Base-by-base conservation (phyloP, 2,329 filamentous ascomycete genomes). In the Fusarium penzigii region DNA sequence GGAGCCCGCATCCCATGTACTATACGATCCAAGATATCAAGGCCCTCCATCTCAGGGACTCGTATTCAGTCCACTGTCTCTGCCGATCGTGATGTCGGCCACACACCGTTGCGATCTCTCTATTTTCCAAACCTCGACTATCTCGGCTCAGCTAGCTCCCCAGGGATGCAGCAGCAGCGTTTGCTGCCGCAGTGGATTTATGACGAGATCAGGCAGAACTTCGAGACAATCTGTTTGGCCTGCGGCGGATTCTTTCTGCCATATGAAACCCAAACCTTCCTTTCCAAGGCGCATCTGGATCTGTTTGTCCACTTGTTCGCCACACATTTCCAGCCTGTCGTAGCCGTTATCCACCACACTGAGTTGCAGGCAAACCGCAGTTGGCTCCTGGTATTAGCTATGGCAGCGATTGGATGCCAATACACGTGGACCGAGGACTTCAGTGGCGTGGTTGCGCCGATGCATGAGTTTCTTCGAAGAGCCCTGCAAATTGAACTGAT, bases 301-400 rank as follows among this genome's bases (percentile, higher is more conserved):
- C 57, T 65, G n/a, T 71, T 70, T 38, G 54, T 67, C 20, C 60
- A 52, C 6, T 59, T 72, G 1, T 72, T 65, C 42, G 70, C 70
- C 46, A 57, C 65, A 14, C 56, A 70, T 32, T 70, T 72, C 39
- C 60, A 69, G 46, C 58, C 63, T 1, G 64, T 69, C 6, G 39
- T 72, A 6, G 66, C 70, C 2, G 63, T 72, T 14, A 59, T 70
- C 1, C 65, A 72, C 34, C 42, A 52, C 8, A 52, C 34, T 0
- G 12, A 53, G 2, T 44, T 50, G 1, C 46, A 51, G 3, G 7
- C 58, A 0, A 57, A 62, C 2, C 46, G 58, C 0, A 45, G 51
- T 12, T 67, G 63, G 65, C 34, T 60, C 4, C 45, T 67, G 9
- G 48, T 62, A 2, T 25, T 66, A 1, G 62, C 64, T 0, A 55